Evolutionary conservation across 306 rosid genomes (phyloP).

Genomic region (Quercus glauca): DNA sequence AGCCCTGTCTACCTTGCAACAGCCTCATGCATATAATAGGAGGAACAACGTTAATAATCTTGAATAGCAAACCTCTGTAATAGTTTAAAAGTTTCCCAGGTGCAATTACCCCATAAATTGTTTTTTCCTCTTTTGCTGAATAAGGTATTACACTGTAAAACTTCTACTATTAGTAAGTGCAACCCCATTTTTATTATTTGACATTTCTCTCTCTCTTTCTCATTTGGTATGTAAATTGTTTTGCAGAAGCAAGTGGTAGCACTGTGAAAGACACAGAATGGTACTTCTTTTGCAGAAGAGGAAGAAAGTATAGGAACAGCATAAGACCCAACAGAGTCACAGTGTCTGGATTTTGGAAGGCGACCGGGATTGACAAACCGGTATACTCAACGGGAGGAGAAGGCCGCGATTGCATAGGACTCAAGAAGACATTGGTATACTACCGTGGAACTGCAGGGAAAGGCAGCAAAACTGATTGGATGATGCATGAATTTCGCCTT

Average conservation of each 20-base stretch:
- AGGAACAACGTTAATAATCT: too few species aligned
- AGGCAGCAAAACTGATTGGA: conserved; percentile 96
- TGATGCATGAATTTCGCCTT: conserved; percentile 98
- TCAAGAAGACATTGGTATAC: conserved; percentile 84
- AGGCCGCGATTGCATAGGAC: conserved; percentile 60
- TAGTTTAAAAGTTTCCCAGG: background rate
- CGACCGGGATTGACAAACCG: conserved; percentile 66
- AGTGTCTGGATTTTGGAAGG: conserved; percentile 91
- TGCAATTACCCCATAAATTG: background rate
- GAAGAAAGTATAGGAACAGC: conserved; percentile 89
- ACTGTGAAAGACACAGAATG: conserved; percentile 61
- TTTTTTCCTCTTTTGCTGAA: too few species aligned
- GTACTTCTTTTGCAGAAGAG: conserved; percentile 85
- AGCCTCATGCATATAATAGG: too few species aligned
- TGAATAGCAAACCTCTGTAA: too few species aligned
- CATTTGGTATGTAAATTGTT: background rate
- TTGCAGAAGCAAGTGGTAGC: conserved; percentile 31
- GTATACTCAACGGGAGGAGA: conserved; percentile 44
- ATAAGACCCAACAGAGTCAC: conserved; percentile 84
- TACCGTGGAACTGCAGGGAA: conserved; percentile 89
- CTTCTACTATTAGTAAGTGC: too few species aligned
- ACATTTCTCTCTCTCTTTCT: background rate
- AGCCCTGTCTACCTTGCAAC: too few species aligned
- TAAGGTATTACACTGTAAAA: too few species aligned
- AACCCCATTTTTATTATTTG: too few species aligned